Evolutionary conservation across 257 asterid species (phyloP).

Genomic region (Verbena officinalis): DNA sequence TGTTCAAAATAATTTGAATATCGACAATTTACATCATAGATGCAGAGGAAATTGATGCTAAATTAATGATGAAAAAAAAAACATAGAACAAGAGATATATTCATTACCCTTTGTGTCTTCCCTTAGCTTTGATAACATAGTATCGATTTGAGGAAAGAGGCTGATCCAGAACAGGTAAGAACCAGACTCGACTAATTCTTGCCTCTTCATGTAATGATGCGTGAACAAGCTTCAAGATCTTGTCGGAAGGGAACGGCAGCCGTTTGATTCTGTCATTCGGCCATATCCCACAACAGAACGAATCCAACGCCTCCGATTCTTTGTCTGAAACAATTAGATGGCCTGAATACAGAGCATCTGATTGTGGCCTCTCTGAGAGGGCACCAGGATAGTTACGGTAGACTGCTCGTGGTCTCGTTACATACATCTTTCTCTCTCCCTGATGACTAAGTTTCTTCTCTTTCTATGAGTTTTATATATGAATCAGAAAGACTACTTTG

Average conservation of each 20-base stretch:
- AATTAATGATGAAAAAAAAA: background rate
- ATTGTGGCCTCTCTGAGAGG: conserved; percentile 41
- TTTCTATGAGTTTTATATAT: background rate
- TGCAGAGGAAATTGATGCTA: no score
- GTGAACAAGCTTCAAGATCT: conserved; percentile 71
- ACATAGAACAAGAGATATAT: background rate
- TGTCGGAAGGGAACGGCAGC: conserved; percentile 84
- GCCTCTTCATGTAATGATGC: conserved; percentile 53
- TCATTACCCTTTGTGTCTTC: conserved; percentile 68
- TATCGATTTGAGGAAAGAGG: conserved; percentile 71
- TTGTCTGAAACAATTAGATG: conserved; percentile 56
- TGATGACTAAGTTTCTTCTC: background rate
- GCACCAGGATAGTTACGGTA: conserved; percentile 58
- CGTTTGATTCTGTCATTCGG: conserved; percentile 46
- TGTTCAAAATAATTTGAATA: no score
- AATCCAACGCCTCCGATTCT: conserved; percentile 58
- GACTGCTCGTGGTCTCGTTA: conserved; percentile 61
- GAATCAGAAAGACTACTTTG: background rate
- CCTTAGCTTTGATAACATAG: conserved; percentile 70
- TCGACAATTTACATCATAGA: no score
- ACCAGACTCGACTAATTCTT: conserved; percentile 60
- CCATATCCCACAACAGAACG: conserved; percentile 65
- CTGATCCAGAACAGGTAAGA: conserved; percentile 70
- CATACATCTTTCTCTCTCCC: conserved; percentile 47
- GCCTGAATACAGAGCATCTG: conserved; percentile 54